Evolutionary conservation across 2,329 filamentous ascomycete genomes (phyloP).

Genomic region (Xylaria sp.): DNA sequence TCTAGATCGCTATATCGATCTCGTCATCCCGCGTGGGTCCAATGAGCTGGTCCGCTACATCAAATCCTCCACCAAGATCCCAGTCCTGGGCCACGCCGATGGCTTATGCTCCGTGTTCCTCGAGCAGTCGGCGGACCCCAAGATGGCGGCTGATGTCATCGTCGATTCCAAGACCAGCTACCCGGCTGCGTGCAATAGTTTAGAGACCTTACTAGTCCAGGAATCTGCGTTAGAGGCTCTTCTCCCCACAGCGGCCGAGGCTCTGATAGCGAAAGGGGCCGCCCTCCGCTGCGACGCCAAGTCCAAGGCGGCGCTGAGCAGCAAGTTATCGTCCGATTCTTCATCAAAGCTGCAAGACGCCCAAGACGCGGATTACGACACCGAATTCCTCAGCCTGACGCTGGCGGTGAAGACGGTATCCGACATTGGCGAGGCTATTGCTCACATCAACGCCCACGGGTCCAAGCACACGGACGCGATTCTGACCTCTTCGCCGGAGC

Average conservation of each 20-base stretch:
- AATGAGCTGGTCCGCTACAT: constrained; percentile 90
- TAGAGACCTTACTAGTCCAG: constrained; percentile 91
- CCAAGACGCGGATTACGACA: constrained; percentile 73
- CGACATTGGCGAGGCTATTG: constrained; percentile 70
- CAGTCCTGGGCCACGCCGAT: constrained; percentile 94
- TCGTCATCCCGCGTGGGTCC: constrained; percentile 89
- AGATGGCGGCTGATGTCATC: constrained; percentile 74
- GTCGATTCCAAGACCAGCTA: constrained; percentile 94
- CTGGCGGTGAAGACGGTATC: constrained; percentile 82
- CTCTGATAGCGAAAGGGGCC: constrained; percentile 76
- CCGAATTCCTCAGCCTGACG: constrained; percentile 84
- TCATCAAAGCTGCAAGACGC: constrained; percentile 64
- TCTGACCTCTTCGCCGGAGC: constrained; percentile 67
- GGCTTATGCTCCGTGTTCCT: constrained; percentile 89
- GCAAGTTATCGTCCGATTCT: constrained; percentile 43
- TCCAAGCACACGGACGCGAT: constrained; percentile 95
- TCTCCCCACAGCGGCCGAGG: constrained; percentile 72
- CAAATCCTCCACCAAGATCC: constrained; percentile 89
- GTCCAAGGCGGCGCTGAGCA: constrained; percentile 66
- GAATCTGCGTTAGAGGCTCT: constrained; percentile 66
- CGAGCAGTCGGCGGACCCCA: constrained; percentile 72
- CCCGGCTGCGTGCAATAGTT: constrained; percentile 89
- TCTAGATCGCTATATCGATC: constrained; percentile 85
- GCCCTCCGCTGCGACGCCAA: constrained; percentile 76
- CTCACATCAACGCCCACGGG: constrained; percentile 89